phyloP scores from a whole-genome alignment of 768 basidiomycete genomes.

The Butyriboletus loyo region DNA sequence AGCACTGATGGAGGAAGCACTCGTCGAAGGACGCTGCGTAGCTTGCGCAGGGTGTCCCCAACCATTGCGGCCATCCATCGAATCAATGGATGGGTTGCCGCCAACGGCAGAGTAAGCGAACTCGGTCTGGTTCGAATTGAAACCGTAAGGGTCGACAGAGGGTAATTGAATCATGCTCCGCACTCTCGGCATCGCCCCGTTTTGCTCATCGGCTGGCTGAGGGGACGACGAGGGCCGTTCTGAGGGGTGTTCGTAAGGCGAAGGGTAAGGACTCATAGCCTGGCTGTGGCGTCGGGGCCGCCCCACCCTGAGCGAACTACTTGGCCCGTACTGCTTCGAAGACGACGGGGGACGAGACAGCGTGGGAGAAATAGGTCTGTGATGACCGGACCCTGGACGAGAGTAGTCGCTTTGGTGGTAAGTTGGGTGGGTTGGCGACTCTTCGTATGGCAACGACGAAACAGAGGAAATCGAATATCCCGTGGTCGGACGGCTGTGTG shows the following conservation, averaged over 20 bases:
- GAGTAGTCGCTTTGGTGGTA: conserved; percentile 58
- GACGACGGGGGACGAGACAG: conserved; percentile 68
- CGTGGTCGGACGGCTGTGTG: conserved; percentile 70
- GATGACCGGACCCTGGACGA: conserved; percentile 72
- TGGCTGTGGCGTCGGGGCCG: conserved; percentile 79
- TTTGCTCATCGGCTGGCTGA: conserved; percentile 54
- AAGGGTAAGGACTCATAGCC: conserved; percentile 84
- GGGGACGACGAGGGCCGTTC: conserved; percentile 72
- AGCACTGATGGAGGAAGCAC: conserved; percentile 72
- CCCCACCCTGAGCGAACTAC: conserved; percentile 62
- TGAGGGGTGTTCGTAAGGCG: conserved; percentile 69
- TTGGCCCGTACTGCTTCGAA: conserved; percentile 50
- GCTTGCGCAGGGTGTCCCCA: conserved; percentile 39
- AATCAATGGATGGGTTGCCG: conserved; percentile 37
- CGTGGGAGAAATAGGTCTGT: conserved; percentile 60
- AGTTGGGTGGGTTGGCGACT: conserved; percentile 36
- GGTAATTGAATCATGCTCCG: conserved; percentile 84
- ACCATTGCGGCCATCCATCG: conserved; percentile 38
- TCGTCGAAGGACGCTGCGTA: conserved; percentile 61
- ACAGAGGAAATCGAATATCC: conserved; percentile 86
- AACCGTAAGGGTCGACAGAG: conserved; percentile 64
- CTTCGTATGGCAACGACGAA: conserved; percentile 71
- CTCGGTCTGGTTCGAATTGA: conserved; percentile 66
- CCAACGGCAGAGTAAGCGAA: conserved; percentile 77
- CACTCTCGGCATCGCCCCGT: conserved; percentile 59